Conservation (phyloP, 495 filamentous ascomycete species). For the Podospora didyma region DNA sequence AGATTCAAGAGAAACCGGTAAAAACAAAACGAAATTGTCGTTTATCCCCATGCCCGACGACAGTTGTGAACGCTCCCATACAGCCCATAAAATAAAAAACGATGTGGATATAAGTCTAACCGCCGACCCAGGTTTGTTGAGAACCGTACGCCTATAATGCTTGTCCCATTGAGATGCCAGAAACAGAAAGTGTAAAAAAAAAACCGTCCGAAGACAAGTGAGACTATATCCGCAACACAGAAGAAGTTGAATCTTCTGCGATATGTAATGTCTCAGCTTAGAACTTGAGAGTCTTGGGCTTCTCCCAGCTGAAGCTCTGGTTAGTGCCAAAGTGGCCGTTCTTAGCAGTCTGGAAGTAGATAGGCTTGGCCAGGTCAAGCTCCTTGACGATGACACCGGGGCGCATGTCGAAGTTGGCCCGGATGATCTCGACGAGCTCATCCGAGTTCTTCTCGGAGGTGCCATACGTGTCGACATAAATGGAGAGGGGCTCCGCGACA, state of each 20-base stretch:
- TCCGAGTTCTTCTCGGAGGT: slow-evolving; percentile 70
- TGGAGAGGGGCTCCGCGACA: slow-evolving; percentile 91
- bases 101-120: slow-evolving; percentile 31
- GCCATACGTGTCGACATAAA: slow-evolving; percentile 84
- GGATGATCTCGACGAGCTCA: slow-evolving; percentile 88
- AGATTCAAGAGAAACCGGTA: slow-evolving; percentile 9
- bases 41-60: slow-evolving; percentile 6
- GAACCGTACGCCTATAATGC: slow-evolving; percentile 38
- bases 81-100: slow-evolving; percentile 19
- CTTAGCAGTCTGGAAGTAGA: slow-evolving; percentile 98
- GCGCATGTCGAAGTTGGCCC: slow-evolving; percentile 91
- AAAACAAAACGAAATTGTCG: slow-evolving; percentile 3
- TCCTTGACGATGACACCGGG: slow-evolving; percentile 98
- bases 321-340: slow-evolving; percentile 98
- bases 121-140: slow-evolving; percentile 39
- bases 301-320: slow-evolving; percentile 96
- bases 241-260: slow-evolving; percentile 37
- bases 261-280: slow-evolving; percentile 47
- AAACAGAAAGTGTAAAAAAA: slow-evolving; percentile 14
- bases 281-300: slow-evolving; percentile 88
- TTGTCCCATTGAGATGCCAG: slow-evolving; percentile 23
- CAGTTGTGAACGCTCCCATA: slow-evolving; percentile 9
- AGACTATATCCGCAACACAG: slow-evolving; percentile 23
- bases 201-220: slow-evolving; percentile 21
- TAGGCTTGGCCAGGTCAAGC: slow-evolving; percentile 89